phyloP scores from a whole-genome alignment of 192 early-diverging fungal genomes.

The Cladochytrium replicatum region DNA sequence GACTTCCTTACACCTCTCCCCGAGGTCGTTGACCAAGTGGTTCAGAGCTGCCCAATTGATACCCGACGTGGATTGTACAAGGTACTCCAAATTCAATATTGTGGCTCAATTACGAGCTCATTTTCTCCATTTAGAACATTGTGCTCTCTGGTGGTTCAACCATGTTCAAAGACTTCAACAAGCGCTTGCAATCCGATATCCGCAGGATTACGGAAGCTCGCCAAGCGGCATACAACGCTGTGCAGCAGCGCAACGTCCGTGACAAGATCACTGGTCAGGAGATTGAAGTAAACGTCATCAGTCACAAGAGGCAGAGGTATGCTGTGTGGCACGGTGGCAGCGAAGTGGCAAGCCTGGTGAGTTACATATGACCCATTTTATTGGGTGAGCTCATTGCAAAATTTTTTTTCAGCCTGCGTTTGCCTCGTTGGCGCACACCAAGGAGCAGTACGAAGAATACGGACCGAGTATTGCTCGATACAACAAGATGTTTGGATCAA shows the following conservation, averaged over 20 bases:
- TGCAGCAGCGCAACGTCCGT: slow-evolving; percentile 19
- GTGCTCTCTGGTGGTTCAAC: slow-evolving; percentile 97
- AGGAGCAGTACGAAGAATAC: slow-evolving; percentile 96
- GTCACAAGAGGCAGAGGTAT: slow-evolving; percentile 97
- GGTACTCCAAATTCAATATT: slow-evolving; percentile 25
- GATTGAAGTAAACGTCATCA: slow-evolving; percentile 93
- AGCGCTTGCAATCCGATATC: slow-evolving; percentile 91
- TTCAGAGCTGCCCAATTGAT: slow-evolving; percentile 96
- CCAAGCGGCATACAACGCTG: slow-evolving; percentile 24
- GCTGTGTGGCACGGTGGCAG: slow-evolving; percentile 99
- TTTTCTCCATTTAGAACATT: slow-evolving; percentile 66
- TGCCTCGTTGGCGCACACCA: slow-evolving; percentile 86
- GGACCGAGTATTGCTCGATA: slow-evolving; percentile 90
- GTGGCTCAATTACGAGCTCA: not conserved
- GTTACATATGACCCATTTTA: slow-evolving; percentile 10
- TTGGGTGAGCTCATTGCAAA: not conserved
- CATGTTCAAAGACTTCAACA: slow-evolving; percentile 97
- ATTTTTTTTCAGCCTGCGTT: slow-evolving; percentile 62
- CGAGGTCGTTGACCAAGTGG: slow-evolving; percentile 90
- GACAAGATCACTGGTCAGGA: slow-evolving; percentile 55
- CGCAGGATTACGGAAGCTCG: slow-evolving; percentile 68
- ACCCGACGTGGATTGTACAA: slow-evolving; percentile 93
- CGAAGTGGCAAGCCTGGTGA: slow-evolving; percentile 82
- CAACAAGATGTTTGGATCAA: slow-evolving; percentile 79
- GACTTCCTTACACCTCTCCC: slow-evolving; percentile 95